Evolutionary conservation across 352 stramenopile genomes (phyloP), one percentile per base, ranked within the genome.

Genomic region (Pythium utonaiense): DNA sequence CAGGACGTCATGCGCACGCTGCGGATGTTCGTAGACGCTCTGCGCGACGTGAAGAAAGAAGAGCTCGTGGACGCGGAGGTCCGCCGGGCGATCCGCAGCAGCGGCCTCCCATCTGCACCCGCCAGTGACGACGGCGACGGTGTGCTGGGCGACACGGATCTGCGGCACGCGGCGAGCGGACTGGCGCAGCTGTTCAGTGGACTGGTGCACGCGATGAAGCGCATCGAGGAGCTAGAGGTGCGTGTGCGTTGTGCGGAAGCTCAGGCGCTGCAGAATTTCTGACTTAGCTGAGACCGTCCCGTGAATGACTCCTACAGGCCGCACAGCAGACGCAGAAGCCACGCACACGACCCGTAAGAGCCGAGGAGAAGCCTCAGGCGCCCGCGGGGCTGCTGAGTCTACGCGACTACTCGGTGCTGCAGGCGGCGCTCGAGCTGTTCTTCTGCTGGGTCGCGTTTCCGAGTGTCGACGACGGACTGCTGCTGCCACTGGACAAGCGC

Each of bases 321-420:
- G 34, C 56, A 13, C 47, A 63, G 19, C 27, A 65, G 21, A 30
- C 54, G 19, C 33, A 59, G 16, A 17, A 22, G 19, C 27, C 16
- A 30, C 54, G 25, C 2, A 33, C 17, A 6, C n/a, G 27, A 3
- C n/a, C 19, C 13, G 17, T 42, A 8, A 25, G 33, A 33, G 24
- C 17, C 8, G 57, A 53, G 3, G 27, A 49, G 40, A 19, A 36
- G 7, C 77, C 77, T 6, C 71, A 69, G 36, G 83, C 83, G 17
- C 83, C 86, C 6, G 68, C 65, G 3, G 82, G 81, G 45, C 69
- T 95, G 41, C 67, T 95, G 27, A 95, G 86, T 73, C 67, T 95
- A 30, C 78, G 83, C 3, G 86, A 95, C 64, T 93, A 92, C 74
- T 89, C 83, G 19, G 73, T 86, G 53, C 71, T 95, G 25, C 86